Percentiles rank a stretch among this genome's conserved stretches.
Conservation (phyloP, 148 eudicot species). For the Chenopodium album region DNA sequence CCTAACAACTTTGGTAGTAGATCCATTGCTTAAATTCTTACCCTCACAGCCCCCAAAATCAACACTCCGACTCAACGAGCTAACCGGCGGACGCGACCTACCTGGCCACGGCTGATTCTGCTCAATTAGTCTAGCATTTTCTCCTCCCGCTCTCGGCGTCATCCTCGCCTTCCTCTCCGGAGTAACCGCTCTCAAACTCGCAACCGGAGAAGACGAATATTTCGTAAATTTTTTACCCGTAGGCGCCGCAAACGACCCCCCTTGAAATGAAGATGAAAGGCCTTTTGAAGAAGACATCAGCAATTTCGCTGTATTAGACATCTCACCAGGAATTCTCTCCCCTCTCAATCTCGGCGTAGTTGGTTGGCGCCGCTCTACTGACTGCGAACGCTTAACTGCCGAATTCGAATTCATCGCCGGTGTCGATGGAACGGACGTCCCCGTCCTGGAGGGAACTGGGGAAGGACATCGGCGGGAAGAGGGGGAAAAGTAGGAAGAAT, state of each 20-base stretch:
- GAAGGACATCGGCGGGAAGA: slow-evolving; percentile 48
- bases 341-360: slow-evolving; percentile 31
- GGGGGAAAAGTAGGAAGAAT: slow-evolving; percentile 29
- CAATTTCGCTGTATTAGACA: slow-evolving; percentile 49
- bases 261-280: slow-evolving; percentile 79
- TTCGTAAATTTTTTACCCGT: slow-evolving; percentile 30
- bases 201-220: slow-evolving; percentile 28
- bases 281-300: slow-evolving; percentile 51
- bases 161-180: slow-evolving; percentile 57
- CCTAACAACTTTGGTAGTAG: slow-evolving; percentile 45
- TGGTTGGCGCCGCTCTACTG: slow-evolving; percentile 58
- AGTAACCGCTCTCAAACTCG: slow-evolving; percentile 38
- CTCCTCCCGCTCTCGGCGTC: slow-evolving; percentile 14
- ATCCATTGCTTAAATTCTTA: slow-evolving; percentile 41
- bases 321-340: slow-evolving; percentile 26
- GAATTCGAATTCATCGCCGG: slow-evolving; percentile 15
- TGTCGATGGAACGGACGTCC: slow-evolving; percentile 15
- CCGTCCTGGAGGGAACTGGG: slow-evolving; percentile 38
- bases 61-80: slow-evolving; percentile 56
- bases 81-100: slow-evolving; percentile 41
- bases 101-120: slow-evolving; percentile 50
- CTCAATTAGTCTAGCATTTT: too few relatives aligned
- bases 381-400: slow-evolving; percentile 41
- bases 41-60: slow-evolving; percentile 52
- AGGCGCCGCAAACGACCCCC: slow-evolving; percentile 47